phyloP scores from a whole-genome alignment of 495 filamentous ascomycete genomes.

The Collariella sp. region DNA sequence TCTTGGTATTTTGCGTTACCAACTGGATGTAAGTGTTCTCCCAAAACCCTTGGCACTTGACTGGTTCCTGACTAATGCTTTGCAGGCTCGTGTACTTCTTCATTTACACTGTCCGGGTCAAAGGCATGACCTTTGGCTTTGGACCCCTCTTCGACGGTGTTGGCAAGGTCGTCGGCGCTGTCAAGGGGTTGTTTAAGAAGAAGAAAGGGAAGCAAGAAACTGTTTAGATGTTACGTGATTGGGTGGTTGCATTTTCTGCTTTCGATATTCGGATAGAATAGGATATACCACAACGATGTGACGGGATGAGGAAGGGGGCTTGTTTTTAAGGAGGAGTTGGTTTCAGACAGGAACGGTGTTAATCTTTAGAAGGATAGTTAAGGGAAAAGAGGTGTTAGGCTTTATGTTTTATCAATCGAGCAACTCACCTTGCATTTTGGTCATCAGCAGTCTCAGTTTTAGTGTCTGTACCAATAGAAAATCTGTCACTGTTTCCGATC shows the following conservation, averaged over 20 bases:
- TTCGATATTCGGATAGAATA: neutral
- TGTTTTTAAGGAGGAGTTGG: too few relatives aligned
- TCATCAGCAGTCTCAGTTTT: too few relatives aligned
- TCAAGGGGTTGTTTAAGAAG: conserved; percentile 16
- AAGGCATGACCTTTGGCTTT: conserved; percentile 65
- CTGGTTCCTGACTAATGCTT: neutral
- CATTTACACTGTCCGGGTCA: conserved; percentile 65
- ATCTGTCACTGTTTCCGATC: too few relatives aligned
- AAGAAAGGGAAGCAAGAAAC: neutral
- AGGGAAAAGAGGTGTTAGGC: too few relatives aligned
- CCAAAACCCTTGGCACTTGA: neutral
- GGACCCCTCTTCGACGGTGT: conserved; percentile 23
- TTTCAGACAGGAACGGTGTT: too few relatives aligned
- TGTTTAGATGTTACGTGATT: neutral
- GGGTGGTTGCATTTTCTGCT: neutral
- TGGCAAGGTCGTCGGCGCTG: neutral
- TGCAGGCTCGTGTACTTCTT: conserved; percentile 69
- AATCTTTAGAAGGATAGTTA: too few relatives aligned
- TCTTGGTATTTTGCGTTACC: conserved; percentile 63
- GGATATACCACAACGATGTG: too few relatives aligned
- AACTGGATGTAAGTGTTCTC: conserved; percentile 50
- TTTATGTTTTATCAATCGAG: too few relatives aligned
- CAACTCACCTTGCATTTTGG: too few relatives aligned
- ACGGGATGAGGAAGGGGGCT: too few relatives aligned
- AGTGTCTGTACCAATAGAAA: too few relatives aligned